Evolutionary conservation across 169 alveolate genomes (phyloP).

Genomic region (Toxoplasma gondii): DNA sequence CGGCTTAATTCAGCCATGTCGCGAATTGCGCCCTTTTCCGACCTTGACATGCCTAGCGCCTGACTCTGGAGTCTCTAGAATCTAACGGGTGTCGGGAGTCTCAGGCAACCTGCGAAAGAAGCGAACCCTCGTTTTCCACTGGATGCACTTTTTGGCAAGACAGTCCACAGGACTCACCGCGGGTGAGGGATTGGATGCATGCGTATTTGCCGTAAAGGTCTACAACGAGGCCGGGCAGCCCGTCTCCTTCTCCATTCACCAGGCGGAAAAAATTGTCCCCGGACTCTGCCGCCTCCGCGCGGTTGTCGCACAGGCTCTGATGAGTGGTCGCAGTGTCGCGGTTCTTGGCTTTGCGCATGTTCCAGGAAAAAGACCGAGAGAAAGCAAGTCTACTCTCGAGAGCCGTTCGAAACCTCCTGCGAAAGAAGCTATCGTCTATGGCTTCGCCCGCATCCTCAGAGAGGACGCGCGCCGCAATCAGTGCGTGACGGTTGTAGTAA

Average conservation of each 20-base stretch:
- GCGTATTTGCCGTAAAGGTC: conserved; percentile 68
- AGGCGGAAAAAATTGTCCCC: conserved; percentile 45
- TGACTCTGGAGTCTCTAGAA: too few species aligned
- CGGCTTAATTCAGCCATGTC: background rate
- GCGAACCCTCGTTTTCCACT: too few species aligned
- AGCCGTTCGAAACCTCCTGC: background rate
- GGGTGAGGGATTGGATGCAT: conserved; percentile 45
- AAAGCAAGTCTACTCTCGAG: background rate
- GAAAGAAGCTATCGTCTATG: background rate
- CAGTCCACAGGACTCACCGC: conserved; percentile 31
- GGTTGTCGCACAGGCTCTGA: background rate
- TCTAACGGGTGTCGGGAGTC: too few species aligned
- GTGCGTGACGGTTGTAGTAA: background rate
- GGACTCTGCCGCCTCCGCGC: background rate
- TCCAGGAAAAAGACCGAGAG: background rate
- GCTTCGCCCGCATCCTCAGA: background rate
- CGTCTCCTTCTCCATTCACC: conserved; percentile 72
- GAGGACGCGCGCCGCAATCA: background rate
- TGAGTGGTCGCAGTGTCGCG: background rate
- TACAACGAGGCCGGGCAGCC: conserved; percentile 72
- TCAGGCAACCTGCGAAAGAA: too few species aligned
- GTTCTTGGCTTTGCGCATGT: too few species aligned
- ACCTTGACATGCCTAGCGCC: too few species aligned
- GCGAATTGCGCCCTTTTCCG: background rate
- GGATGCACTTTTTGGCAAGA: too few species aligned